These are phyloP conservation scores for Zizania latifolia DNA, from an alignment of 176 grass and related monocot species.

Conservation along the genomic window DNA sequence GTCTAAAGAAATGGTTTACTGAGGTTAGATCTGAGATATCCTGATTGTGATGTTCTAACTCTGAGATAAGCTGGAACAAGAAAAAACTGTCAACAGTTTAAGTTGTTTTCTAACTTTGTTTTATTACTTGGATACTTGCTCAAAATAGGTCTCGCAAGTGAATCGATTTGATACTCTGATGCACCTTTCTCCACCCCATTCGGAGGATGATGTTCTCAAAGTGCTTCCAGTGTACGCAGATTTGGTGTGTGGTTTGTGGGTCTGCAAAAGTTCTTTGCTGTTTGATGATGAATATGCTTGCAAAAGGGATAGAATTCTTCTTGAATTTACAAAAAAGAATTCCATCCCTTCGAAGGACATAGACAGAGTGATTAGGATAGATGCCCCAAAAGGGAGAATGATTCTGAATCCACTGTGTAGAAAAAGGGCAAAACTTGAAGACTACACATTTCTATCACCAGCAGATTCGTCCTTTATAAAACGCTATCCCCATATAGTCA, in stretches of 20 bases:
- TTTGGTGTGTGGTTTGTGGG: conserved; percentile 74
- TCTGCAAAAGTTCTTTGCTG: conserved; percentile 65
- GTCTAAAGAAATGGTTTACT: conserved; percentile 63
- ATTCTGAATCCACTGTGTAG: conserved; percentile 44
- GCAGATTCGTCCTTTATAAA: conserved; percentile 52
- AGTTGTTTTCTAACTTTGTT: not conserved
- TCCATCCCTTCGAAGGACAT: conserved; percentile 17
- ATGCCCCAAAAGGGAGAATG: not conserved
- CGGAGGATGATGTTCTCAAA: conserved; percentile 44
- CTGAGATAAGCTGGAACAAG: not conserved
- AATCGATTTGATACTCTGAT: conserved; percentile 57
- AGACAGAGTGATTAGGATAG: not conserved
- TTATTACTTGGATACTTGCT: not conserved
- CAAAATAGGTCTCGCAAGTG: conserved; percentile 47
- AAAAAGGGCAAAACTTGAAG: conserved; percentile 32
- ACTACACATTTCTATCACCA: conserved; percentile 55
- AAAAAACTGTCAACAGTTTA: not conserved
- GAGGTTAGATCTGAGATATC: conserved; percentile 40
- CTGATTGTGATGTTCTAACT: not conserved
- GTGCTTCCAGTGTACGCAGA: conserved; percentile 43
- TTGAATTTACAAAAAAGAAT: conserved; percentile 49
- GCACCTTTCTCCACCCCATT: conserved; percentile 60
- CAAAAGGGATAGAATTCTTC: conserved; percentile 49
- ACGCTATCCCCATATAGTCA: conserved; percentile 45
- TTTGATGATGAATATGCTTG: conserved; percentile 39